A percentile compares a stretch with the other conserved stretches of the same genome.
Evolutionary conservation across 1,139 yeast genomes (phyloP).

Genomic region (Blastobotrys buckinghamii): DNA sequence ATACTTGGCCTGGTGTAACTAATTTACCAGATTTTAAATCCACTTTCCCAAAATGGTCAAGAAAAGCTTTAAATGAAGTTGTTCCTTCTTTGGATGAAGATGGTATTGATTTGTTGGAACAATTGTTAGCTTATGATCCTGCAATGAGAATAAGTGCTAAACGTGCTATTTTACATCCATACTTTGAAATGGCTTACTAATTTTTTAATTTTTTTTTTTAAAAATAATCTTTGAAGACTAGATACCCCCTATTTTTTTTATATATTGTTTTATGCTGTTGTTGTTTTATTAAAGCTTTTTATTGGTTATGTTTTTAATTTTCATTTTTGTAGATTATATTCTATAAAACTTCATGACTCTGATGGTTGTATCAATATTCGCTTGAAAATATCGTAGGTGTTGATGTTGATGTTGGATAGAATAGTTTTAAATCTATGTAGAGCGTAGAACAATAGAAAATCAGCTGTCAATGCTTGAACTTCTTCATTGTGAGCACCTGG

Average conservation of each 20-base stretch:
- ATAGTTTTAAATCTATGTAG: no score
- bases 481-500: no score
- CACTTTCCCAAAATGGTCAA: slow-evolving; percentile 92
- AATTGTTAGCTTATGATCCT: slow-evolving; percentile 85
- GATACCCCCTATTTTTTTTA: background rate
- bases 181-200: slow-evolving; percentile 41
- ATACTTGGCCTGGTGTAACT: slow-evolving; percentile 93
- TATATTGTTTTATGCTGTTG: no score
- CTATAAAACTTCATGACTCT: no score
- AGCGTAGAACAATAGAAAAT: no score
- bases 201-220: background rate
- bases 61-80: slow-evolving; percentile 59
- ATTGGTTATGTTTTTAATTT: no score
- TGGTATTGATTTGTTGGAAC: slow-evolving; percentile 78
- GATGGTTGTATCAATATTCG: no score
- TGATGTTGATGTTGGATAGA: no score
- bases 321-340: no score
- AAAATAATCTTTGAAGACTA: background rate
- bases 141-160: slow-evolving; percentile 92
- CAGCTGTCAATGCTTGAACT: no score
- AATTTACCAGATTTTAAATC: slow-evolving; percentile 92
- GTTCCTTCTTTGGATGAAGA: slow-evolving; percentile 70
- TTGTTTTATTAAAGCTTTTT: no score
- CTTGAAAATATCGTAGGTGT: no score
- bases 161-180: slow-evolving; percentile 85